These are phyloP conservation scores for Alnus rubra DNA, from an alignment of 306 rosid genomes.

Conservation along the genomic window DNA sequence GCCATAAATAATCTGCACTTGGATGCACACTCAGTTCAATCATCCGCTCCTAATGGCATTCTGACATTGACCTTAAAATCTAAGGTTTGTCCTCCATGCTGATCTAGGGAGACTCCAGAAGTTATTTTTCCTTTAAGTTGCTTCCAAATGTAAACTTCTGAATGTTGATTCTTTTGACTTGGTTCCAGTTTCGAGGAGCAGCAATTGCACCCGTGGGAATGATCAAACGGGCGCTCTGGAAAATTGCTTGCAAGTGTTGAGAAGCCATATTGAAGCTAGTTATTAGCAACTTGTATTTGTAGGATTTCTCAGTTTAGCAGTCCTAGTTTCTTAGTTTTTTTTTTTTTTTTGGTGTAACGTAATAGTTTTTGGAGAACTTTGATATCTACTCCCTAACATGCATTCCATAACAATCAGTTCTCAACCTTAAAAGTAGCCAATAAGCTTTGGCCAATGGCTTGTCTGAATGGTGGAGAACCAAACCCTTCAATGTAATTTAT, in stretches of 20 bases:
- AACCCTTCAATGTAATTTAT: slow-evolving; percentile 24
- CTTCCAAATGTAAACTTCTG: background rate
- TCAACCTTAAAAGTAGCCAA: slow-evolving; percentile 28
- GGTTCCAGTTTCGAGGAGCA: slow-evolving; percentile 70
- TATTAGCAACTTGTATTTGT: slow-evolving; percentile 15
- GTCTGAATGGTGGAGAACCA: slow-evolving; percentile 20
- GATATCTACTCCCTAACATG: slow-evolving; percentile 22
- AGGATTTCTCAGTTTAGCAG: slow-evolving; percentile 19
- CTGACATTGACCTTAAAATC: slow-evolving; percentile 67
- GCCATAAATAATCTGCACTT: slow-evolving; percentile 62
- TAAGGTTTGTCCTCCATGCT: slow-evolving; percentile 53
- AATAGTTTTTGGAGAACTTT: slow-evolving; percentile 20
- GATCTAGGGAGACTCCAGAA: slow-evolving; percentile 1
- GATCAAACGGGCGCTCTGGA: slow-evolving; percentile 71
- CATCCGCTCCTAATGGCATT: slow-evolving; percentile 64
- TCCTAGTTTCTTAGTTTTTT: background rate
- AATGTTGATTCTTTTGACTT: slow-evolving; percentile 17
- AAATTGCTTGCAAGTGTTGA: slow-evolving; percentile 49
- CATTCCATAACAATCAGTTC: background rate
- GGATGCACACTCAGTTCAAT: slow-evolving; percentile 71
- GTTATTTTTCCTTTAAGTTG: background rate
- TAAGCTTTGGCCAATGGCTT: slow-evolving; percentile 21
- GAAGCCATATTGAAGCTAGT: slow-evolving; percentile 13
- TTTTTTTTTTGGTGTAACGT: background rate
- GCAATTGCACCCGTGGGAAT: slow-evolving; percentile 59